Evolutionary conservation across 257 asterid genomes (phyloP).

Genomic region (Nicotiana paniculata): DNA sequence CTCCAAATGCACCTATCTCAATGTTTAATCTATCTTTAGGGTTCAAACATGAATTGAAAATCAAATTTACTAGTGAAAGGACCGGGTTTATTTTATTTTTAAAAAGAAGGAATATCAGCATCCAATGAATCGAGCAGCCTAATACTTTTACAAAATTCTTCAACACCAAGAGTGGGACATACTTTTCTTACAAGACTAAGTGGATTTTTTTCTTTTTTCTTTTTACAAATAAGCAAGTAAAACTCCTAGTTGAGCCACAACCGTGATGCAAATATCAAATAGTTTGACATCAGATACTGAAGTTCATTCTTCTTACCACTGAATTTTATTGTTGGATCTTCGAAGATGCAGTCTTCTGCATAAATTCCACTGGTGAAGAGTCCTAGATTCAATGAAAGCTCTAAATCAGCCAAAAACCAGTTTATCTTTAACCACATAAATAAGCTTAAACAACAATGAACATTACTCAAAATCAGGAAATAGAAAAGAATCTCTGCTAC

Average conservation of each 20-base stretch:
- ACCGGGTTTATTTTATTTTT: background rate
- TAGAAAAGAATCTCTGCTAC: background rate
- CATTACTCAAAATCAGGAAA: background rate
- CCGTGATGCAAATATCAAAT: background rate
- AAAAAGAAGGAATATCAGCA: background rate
- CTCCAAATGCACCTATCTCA: background rate
- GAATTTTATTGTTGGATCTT: conserved; percentile 83
- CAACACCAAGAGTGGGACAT: background rate
- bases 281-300: background rate
- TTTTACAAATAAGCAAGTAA: background rate
- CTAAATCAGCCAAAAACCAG: conserved; percentile 8
- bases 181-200: background rate
- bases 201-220: too few species aligned
- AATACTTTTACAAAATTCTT: background rate
- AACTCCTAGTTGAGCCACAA: background rate
- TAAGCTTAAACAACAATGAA: background rate
- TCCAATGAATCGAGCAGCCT: background rate
- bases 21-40: background rate
- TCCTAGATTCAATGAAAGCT: conserved; percentile 32
- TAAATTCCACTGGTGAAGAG: conserved; percentile 59
- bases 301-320: conserved; percentile 35
- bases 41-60: too few species aligned
- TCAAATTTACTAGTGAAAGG: background rate
- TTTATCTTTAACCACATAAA: background rate
- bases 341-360: conserved; percentile 74